Evolutionary conservation across 305 asterid species (phyloP).

Genomic region (Solanum hybrid): DNA sequence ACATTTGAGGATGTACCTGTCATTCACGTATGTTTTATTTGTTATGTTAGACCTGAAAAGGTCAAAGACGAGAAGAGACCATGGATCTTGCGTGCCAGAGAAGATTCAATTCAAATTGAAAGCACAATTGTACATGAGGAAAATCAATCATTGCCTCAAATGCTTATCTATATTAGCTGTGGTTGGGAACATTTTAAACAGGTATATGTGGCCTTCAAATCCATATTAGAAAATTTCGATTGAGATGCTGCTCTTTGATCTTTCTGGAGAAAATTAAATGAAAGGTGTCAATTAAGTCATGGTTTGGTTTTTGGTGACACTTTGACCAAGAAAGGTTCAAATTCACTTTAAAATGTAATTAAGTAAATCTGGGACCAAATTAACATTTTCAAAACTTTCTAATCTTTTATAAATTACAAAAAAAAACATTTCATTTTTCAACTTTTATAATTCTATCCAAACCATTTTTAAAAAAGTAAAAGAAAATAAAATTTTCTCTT

Average conservation of each 20-base stretch:
- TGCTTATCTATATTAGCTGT: constrained; percentile 76
- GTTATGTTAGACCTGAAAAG: constrained; percentile 31
- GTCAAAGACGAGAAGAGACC: constrained; percentile 64
- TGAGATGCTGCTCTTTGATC: neutral
- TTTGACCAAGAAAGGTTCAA: too few species aligned
- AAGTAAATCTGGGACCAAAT: too few species aligned
- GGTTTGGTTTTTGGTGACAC: too few species aligned
- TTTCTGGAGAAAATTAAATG: neutral
- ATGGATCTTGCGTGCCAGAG: constrained; percentile 71
- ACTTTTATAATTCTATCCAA: too few species aligned
- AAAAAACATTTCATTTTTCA: too few species aligned
- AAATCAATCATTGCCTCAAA: constrained; percentile 48
- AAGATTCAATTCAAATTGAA: constrained; percentile 47
- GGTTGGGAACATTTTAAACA: constrained; percentile 91
- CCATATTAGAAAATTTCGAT: neutral
- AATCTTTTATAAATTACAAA: too few species aligned
- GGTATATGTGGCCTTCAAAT: constrained; percentile 23
- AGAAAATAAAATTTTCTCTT: too few species aligned
- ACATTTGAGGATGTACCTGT: neutral
- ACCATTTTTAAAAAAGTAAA: too few species aligned
- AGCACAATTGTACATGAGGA: constrained; percentile 33
- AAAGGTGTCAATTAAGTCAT: too few species aligned
- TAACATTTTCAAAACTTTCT: too few species aligned
- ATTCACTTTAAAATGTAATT: too few species aligned
- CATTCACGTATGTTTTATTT: constrained; percentile 11